A percentile compares a stretch with the other conserved stretches of the same genome.
phyloP scores from a whole-genome alignment of 495 filamentous ascomycete species.

The Pseudoneurospora amorphoporcata region DNA sequence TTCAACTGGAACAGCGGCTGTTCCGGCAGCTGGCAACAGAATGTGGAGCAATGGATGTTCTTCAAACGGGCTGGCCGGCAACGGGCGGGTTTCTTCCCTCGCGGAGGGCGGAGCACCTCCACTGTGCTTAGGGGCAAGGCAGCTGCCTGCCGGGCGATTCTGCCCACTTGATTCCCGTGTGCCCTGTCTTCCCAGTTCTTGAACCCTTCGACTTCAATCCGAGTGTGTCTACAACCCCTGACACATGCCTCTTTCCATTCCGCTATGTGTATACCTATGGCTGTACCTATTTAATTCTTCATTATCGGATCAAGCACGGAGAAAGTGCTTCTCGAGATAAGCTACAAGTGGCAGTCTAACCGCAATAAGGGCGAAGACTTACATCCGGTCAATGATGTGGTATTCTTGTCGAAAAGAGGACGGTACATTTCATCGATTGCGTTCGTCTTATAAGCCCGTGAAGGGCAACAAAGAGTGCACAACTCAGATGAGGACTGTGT shows the following conservation, averaged over 20 bases:
- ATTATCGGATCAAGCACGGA: background rate
- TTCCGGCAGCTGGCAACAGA: background rate
- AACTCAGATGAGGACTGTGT: background rate
- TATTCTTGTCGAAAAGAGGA: background rate
- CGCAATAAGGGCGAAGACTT: background rate
- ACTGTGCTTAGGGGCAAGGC: background rate
- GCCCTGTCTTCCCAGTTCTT: background rate
- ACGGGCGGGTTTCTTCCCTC: background rate
- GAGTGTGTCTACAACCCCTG: background rate
- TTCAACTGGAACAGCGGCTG: background rate
- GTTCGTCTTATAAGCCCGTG: background rate
- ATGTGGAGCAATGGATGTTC: background rate
- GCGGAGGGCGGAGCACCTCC: background rate
- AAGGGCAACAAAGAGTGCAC: background rate
- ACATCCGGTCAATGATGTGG: background rate
- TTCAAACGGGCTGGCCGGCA: background rate
- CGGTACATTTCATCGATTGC: background rate
- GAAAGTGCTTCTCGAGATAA: background rate
- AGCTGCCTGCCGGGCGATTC: background rate
- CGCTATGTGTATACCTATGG: background rate
- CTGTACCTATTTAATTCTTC: background rate
- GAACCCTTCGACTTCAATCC: background rate
- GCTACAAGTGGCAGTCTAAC: background rate
- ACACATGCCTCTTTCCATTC: background rate
- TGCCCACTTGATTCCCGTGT: background rate